These are phyloP conservation scores for Tricholoma hemisulphureum DNA, from an alignment of 768 basidiomycete genomes.

Conservation along the genomic window DNA sequence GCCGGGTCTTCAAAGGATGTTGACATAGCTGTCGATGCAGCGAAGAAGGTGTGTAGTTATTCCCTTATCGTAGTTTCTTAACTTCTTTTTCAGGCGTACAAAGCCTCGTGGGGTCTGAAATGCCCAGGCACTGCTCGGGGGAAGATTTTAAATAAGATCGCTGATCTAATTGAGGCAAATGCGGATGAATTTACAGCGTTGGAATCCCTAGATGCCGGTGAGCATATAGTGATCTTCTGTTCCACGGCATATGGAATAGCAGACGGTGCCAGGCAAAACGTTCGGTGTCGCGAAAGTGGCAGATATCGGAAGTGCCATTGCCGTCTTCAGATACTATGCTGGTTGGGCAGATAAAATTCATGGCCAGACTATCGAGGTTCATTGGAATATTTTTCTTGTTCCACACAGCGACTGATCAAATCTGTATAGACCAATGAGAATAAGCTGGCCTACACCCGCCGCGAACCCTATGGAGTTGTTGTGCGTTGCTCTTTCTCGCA, in stretches of 20 bases:
- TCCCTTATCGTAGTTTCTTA: neutral
- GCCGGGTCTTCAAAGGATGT: constrained; percentile 62
- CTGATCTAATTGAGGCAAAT: constrained; percentile 28
- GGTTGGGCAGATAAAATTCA: constrained; percentile 61
- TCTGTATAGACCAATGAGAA: constrained; percentile 34
- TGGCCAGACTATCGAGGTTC: constrained; percentile 49
- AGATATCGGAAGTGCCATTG: constrained; percentile 49
- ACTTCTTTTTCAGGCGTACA: constrained; percentile 31
- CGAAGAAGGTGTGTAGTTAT: constrained; percentile 40
- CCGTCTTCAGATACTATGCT: constrained; percentile 61
- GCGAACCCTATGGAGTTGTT: constrained; percentile 58
- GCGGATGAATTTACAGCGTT: constrained; percentile 29
- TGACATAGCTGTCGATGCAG: constrained; percentile 60
- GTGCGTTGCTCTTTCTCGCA: constrained; percentile 15
- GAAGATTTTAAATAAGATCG: constrained; percentile 30
- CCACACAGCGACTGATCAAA: neutral
- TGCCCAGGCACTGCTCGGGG: constrained; percentile 39
- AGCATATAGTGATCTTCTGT: constrained; percentile 11
- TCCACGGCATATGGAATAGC: neutral
- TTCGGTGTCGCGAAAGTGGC: constrained; percentile 44
- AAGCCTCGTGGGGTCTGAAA: constrained; percentile 67
- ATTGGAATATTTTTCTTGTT: neutral
- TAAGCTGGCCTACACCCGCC: constrained; percentile 59
- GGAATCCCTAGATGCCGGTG: constrained; percentile 25
- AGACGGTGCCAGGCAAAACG: constrained; percentile 46